These are phyloP conservation scores for Penicillium griseofulvum DNA, from an alignment of 2,329 filamentous ascomycete genomes.

Conservation along the genomic window DNA sequence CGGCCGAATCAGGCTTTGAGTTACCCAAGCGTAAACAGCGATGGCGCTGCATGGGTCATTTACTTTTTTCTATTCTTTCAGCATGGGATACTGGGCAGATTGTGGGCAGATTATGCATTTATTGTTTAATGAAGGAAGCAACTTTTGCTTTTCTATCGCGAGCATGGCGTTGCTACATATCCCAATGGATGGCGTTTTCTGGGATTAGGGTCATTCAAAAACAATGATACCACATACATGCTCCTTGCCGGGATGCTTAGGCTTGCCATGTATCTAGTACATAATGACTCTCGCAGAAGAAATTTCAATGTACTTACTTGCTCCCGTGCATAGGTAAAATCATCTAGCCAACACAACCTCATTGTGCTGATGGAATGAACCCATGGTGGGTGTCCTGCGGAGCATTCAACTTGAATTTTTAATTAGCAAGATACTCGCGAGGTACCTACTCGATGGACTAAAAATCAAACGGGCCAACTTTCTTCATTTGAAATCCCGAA, in stretches of 20 bases:
- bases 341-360: background rate
- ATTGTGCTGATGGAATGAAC: background rate
- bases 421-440: background rate
- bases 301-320: background rate
- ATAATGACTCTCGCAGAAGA: background rate
- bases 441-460: background rate
- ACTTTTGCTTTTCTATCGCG: constrained; percentile 17
- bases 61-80: constrained; percentile 12
- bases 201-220: constrained; percentile 4
- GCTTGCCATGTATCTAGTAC: background rate
- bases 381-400: too few species aligned
- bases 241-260: background rate
- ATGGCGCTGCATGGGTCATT: constrained; percentile 2
- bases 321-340: background rate
- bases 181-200: constrained; percentile 22
- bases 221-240: constrained; percentile 2
- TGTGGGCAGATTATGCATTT: constrained; percentile 15
- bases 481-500: background rate
- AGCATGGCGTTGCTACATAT: constrained; percentile 29
- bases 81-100: constrained; percentile 5
- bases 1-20: constrained; percentile 60
- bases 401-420: background rate
- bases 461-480: background rate
- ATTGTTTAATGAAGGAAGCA: constrained; percentile 14
- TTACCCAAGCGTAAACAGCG: constrained; percentile 3